These are phyloP conservation scores for Acacia melanoxylon DNA, from an alignment of 306 rosid genomes.

Conservation along the genomic window DNA sequence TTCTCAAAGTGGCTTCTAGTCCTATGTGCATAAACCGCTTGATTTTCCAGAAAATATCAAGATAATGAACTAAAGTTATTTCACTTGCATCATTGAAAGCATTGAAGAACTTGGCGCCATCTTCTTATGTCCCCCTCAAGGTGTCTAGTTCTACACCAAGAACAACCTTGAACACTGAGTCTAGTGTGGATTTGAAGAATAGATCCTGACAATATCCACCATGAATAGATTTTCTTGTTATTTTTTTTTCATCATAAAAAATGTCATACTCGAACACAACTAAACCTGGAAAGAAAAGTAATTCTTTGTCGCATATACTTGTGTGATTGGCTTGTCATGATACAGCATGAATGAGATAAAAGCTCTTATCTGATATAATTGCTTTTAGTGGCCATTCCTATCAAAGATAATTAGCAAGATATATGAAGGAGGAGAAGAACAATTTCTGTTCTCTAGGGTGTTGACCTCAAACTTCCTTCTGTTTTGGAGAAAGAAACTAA, in stretches of 20 bases:
- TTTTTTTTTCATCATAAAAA: background rate
- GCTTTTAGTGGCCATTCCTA: too few species aligned
- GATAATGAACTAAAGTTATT: conserved; percentile 23
- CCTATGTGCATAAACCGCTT: conserved; percentile 46
- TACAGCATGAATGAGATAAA: too few species aligned
- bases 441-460: too few species aligned
- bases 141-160: conserved; percentile 24
- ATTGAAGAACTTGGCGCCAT: conserved; percentile 13
- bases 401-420: too few species aligned
- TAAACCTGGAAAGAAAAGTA: background rate
- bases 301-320: too few species aligned
- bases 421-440: too few species aligned
- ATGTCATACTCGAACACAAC: background rate
- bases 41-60: conserved; percentile 50
- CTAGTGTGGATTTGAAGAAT: conserved; percentile 23
- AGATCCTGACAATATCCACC: conserved; percentile 24
- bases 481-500: too few species aligned
- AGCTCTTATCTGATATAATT: too few species aligned
- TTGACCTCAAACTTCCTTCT: too few species aligned
- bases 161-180: conserved; percentile 12
- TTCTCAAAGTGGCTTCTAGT: conserved; percentile 39
- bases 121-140: conserved; percentile 13
- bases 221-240: background rate
- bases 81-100: conserved; percentile 23
- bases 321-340: too few species aligned